phyloP scores from a whole-genome alignment of 129 eudicot genomes.

The Chrysanthemum lavandulifolium region DNA sequence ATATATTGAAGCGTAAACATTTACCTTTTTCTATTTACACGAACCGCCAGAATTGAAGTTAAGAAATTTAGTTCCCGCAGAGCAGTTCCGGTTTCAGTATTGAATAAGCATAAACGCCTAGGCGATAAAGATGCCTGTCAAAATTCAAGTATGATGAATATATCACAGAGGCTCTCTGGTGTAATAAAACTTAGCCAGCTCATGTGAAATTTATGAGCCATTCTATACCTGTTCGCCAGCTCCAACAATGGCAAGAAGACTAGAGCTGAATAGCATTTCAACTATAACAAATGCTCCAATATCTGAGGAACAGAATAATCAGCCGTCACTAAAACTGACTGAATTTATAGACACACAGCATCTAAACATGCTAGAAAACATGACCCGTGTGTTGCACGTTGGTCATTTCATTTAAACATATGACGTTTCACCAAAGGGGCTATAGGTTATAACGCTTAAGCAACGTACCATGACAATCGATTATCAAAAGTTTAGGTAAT shows the following conservation, averaged over 20 bases:
- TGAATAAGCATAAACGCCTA: constrained; percentile 85
- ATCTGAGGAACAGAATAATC: constrained; percentile 38
- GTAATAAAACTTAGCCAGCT: constrained; percentile 12
- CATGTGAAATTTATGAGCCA: neutral
- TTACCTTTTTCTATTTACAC: constrained; percentile 80
- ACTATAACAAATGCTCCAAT: constrained; percentile 84
- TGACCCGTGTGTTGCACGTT: neutral
- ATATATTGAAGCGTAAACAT: neutral
- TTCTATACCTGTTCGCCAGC: constrained; percentile 95
- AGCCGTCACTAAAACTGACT: neutral
- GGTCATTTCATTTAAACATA: too few species aligned
- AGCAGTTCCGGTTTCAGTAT: constrained; percentile 67
- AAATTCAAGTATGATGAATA: constrained; percentile 17
- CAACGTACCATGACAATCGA: constrained; percentile 1
- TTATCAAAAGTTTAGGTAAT: neutral
- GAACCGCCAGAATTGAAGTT: constrained; percentile 89
- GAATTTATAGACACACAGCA: neutral
- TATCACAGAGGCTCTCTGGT: constrained; percentile 2
- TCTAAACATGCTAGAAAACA: neutral
- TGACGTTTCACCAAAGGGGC: too few species aligned
- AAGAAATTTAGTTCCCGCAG: constrained; percentile 78
- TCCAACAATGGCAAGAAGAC: constrained; percentile 90
- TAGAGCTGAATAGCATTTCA: constrained; percentile 90
- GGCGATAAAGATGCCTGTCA: constrained; percentile 92
- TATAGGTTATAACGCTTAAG: neutral